These are phyloP conservation scores for Serendipita sp. DNA, from an alignment of 768 basidiomycete species.

Conservation along the genomic window DNA sequence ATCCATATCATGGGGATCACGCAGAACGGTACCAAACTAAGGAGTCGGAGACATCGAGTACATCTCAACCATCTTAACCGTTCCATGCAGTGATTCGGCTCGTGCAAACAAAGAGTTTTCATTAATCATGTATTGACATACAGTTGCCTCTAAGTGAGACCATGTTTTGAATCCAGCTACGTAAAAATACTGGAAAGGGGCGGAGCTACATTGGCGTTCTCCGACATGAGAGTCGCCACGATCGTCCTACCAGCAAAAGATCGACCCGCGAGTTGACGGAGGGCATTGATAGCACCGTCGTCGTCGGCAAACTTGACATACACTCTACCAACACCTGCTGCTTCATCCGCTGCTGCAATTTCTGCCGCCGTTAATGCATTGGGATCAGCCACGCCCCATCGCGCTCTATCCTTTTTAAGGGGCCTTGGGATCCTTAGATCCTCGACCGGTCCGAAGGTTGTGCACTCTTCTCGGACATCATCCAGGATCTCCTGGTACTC, in stretches of 20 bases:
- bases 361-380: constrained; percentile 46
- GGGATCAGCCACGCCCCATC: constrained; percentile 51
- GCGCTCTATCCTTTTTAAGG: constrained; percentile 67
- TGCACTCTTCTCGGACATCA: constrained; percentile 84
- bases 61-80: no score
- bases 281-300: constrained; percentile 46
- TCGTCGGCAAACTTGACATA: constrained; percentile 73
- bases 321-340: constrained; percentile 84
- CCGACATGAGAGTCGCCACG: constrained; percentile 66
- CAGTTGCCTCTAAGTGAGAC: no score
- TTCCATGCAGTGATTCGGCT: no score
- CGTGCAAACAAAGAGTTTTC: no score
- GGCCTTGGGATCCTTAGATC: constrained; percentile 83
- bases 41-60: no score
- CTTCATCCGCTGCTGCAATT: constrained; percentile 64
- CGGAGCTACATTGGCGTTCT: constrained; percentile 73
- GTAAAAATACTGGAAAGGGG: constrained; percentile 28
- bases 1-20: constrained; percentile 72
- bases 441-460: constrained; percentile 61
- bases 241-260: constrained; percentile 78
- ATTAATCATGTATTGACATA: no score
- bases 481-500: constrained; percentile 92
- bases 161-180: neutral
- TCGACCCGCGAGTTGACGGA: constrained; percentile 79
- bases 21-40: constrained; percentile 55